Conservation (phyloP, 225 moss, liverwort and hornwort genomes). For the Sphagnum contortum region DNA sequence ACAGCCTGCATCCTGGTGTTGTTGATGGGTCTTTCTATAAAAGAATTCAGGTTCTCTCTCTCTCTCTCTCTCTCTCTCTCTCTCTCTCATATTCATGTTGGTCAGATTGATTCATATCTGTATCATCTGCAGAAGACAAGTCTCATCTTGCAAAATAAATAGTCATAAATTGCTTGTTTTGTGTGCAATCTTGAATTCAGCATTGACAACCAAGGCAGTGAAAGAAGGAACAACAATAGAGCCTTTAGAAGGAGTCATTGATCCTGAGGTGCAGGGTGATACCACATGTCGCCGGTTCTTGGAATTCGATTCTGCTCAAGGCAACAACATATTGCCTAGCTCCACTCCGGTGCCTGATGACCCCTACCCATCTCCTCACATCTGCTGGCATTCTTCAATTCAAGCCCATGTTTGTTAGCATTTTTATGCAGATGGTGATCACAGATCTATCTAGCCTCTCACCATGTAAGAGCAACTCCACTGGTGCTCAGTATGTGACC, state of each 20-base stretch:
- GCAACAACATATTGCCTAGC: constrained; percentile 70
- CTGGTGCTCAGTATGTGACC: too few species aligned
- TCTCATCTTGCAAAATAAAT: neutral
- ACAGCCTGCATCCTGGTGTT: too few species aligned
- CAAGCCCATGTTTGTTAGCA: constrained; percentile 81
- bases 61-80: neutral
- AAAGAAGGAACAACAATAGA: constrained; percentile 23
- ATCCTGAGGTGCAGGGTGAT: constrained; percentile 55
- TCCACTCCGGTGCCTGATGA: constrained; percentile 88
- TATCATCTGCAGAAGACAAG: neutral
- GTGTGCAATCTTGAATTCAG: neutral
- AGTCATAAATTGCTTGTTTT: too few species aligned
- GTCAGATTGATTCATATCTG: neutral
- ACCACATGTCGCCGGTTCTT: constrained; percentile 75
- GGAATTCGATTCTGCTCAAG: constrained; percentile 57
- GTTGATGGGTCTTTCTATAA: too few species aligned
- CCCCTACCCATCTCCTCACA: constrained; percentile 73
- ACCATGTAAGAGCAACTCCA: too few species aligned
- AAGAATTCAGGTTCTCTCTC: too few species aligned
- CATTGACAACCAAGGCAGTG: constrained; percentile 17
- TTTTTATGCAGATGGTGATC: too few species aligned
- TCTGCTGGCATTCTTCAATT: constrained; percentile 96
- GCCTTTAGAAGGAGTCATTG: constrained; percentile 2
- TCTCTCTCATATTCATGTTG: neutral
- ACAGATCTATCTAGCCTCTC: too few species aligned